A percentile compares a stretch with the other conserved stretches of the same genome.
These are phyloP conservation scores for Asterella californica DNA, from an alignment of 225 moss, liverwort and hornwort genomes.

Conservation along the genomic window DNA sequence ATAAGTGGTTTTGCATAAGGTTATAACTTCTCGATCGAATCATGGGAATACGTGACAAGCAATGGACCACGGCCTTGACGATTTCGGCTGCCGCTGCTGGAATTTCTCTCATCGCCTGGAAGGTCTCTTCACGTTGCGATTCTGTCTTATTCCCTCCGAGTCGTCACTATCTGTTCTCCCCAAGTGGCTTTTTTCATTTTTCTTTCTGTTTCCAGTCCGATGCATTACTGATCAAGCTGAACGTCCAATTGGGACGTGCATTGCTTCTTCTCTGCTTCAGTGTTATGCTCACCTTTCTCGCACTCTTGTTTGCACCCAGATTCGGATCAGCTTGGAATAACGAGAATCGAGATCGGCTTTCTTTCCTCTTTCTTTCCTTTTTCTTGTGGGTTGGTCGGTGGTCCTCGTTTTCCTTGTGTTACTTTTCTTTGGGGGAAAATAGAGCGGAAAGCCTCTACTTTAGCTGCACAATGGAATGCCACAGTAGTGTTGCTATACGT, in stretches of 20 bases:
- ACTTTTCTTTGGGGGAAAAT: neutral
- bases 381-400: neutral
- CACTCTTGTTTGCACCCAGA: neutral
- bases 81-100: slow-evolving; percentile 41
- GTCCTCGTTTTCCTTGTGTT: neutral
- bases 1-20: neutral
- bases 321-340: neutral
- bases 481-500: neutral
- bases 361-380: neutral
- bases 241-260: neutral
- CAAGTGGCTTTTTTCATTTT: neutral
- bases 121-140: slow-evolving; percentile 21
- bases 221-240: neutral
- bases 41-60: slow-evolving; percentile 35
- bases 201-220: neutral
- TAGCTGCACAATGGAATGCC: neutral
- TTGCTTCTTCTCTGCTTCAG: neutral
- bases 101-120: slow-evolving; percentile 40
- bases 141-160: neutral
- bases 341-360: neutral
- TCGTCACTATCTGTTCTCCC: neutral
- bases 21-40: slow-evolving; percentile 6
- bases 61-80: slow-evolving; percentile 31
- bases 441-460: neutral
- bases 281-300: neutral